These are phyloP conservation scores for Oxytropis ochrocephala DNA, from an alignment of 306 rosid species.

Conservation along the genomic window DNA sequence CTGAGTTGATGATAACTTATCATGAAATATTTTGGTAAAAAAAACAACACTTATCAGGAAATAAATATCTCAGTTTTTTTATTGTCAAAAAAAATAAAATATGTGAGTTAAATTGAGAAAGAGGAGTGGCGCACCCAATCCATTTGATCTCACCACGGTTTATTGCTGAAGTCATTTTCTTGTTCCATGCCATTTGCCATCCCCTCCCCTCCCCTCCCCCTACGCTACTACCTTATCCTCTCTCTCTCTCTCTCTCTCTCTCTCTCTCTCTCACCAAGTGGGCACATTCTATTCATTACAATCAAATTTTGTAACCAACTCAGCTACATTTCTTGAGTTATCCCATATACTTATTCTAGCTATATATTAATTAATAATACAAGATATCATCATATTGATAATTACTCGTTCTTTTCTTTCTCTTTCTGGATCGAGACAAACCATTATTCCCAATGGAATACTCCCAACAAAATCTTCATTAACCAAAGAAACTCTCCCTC, in stretches of 20 bases:
- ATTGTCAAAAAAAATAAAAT: no score
- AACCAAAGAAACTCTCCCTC: slow-evolving; percentile 33
- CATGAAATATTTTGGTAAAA: no score
- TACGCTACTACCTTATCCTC: slow-evolving; percentile 26
- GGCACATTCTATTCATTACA: neutral
- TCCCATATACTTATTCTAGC: no score
- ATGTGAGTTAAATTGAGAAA: no score
- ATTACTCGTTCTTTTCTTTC: slow-evolving; percentile 9
- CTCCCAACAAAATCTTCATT: slow-evolving; percentile 36
- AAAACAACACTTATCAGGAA: no score
- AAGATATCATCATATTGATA: neutral
- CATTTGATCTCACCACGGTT: no score
- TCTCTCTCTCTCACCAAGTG: slow-evolving; percentile 35
- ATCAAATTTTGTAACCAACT: neutral
- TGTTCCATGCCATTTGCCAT: slow-evolving; percentile 1
- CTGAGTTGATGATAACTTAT: no score
- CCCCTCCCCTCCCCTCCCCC: neutral
- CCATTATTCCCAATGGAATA: neutral
- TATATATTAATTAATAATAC: neutral
- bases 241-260: slow-evolving; percentile 28
- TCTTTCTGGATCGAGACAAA: slow-evolving; percentile 29
- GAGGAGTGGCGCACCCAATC: no score
- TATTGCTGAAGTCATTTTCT: slow-evolving; percentile 4
- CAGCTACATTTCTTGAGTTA: no score
- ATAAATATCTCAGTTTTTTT: no score